phyloP scores from a whole-genome alignment of 176 grass and related monocot species.

The Avena atlantica region DNA sequence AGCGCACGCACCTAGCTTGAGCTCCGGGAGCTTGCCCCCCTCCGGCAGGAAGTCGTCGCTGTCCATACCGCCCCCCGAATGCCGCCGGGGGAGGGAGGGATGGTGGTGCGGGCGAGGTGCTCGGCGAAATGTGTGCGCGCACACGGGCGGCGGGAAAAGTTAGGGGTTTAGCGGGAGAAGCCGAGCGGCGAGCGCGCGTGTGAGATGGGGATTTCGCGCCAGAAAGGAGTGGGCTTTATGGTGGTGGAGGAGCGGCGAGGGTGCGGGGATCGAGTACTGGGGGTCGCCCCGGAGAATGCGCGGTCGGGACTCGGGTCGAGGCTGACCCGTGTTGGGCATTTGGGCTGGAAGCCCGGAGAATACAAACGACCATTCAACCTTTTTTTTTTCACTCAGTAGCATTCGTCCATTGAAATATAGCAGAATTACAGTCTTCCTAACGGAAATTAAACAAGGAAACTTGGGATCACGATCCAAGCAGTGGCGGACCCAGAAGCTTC shows the following conservation, averaged over 20 bases:
- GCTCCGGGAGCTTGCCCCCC: slow-evolving; percentile 68
- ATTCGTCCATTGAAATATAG: too few species aligned
- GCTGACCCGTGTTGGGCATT: not conserved
- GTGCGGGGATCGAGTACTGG: not conserved
- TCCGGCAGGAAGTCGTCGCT: slow-evolving; percentile 42
- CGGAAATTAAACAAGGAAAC: too few species aligned
- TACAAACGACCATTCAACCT: not conserved
- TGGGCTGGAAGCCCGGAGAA: not conserved
- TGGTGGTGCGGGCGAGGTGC: slow-evolving; percentile 1
- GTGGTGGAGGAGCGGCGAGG: not conserved
- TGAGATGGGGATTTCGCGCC: slow-evolving; percentile 8
- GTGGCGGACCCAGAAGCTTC: too few species aligned
- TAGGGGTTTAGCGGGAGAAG: slow-evolving; percentile 7
- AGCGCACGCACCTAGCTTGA: slow-evolving; percentile 60
- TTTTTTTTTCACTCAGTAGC: too few species aligned
- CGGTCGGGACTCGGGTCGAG: not conserved
- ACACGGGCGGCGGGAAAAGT: slow-evolving; percentile 27
- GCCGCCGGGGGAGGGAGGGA: not conserved
- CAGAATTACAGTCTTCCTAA: too few species aligned
- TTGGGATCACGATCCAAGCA: too few species aligned
- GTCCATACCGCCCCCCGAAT: slow-evolving; percentile 19
- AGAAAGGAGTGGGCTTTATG: not conserved
- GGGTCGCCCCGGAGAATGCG: not conserved
- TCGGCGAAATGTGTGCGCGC: slow-evolving; percentile 41
- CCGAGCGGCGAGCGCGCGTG: slow-evolving; percentile 5